A percentile compares a stretch with the other conserved stretches of the same genome.
These are phyloP conservation scores for Handroanthus guayacan DNA, from an alignment of 257 asterid genomes.

Conservation along the genomic window DNA sequence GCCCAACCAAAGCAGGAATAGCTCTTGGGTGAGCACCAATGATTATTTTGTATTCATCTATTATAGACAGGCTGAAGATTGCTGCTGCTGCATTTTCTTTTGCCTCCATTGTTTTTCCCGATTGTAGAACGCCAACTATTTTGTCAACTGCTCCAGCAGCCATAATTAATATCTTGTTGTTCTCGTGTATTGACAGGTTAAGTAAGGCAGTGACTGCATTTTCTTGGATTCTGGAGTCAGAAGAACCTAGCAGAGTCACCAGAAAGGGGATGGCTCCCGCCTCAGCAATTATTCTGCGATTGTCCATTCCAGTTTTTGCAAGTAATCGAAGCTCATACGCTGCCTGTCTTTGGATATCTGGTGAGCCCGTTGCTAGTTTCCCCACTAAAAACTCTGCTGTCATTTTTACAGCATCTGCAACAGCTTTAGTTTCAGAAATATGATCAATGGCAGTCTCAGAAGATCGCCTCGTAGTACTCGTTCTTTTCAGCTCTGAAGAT, in stretches of 20 bases:
- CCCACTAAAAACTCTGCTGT: slow-evolving; percentile 83
- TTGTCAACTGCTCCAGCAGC: slow-evolving; percentile 77
- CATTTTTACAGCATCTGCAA: slow-evolving; percentile 75
- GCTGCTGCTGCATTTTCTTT: slow-evolving; percentile 93
- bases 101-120: slow-evolving; percentile 75
- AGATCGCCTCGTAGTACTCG: slow-evolving; percentile 55
- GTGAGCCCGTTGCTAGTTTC: slow-evolving; percentile 79
- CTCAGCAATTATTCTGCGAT: slow-evolving; percentile 81
- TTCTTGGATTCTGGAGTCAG: slow-evolving; percentile 75
- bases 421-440: slow-evolving; percentile 73
- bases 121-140: slow-evolving; percentile 58
- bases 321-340: slow-evolving; percentile 82
- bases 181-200: slow-evolving; percentile 79
- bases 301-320: slow-evolving; percentile 91
- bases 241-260: slow-evolving; percentile 58
- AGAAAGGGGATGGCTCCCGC: slow-evolving; percentile 90
- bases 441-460: slow-evolving; percentile 61
- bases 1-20: slow-evolving; percentile 69
- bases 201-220: slow-evolving; percentile 86
- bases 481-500: slow-evolving; percentile 49
- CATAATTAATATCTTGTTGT: slow-evolving; percentile 78
- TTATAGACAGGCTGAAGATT: slow-evolving; percentile 76
- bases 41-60: slow-evolving; percentile 62
- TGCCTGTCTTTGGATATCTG: slow-evolving; percentile 81
- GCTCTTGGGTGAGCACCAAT: slow-evolving; percentile 72